These are phyloP conservation scores for Arachis hypogaea DNA, from an alignment of 306 rosid species.

Conservation along the genomic window DNA sequence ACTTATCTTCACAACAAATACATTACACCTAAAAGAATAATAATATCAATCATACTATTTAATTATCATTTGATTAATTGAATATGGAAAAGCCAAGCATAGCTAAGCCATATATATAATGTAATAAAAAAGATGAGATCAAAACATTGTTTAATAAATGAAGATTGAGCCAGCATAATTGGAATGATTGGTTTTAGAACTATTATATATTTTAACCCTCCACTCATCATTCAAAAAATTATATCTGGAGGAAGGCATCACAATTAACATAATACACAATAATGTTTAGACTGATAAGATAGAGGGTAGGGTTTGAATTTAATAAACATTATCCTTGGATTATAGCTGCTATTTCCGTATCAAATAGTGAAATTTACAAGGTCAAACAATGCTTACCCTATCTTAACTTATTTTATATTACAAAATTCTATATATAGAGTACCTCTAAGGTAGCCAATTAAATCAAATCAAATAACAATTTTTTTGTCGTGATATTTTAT, in stretches of 20 bases:
- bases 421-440: background rate
- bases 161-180: slow-evolving; percentile 38
- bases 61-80: slow-evolving; percentile 12
- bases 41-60: background rate
- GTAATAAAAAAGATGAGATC: slow-evolving; percentile 19
- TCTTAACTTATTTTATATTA: background rate
- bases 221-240: slow-evolving; percentile 29
- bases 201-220: slow-evolving; percentile 22
- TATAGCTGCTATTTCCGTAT: slow-evolving; percentile 42
- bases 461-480: too few relatives aligned
- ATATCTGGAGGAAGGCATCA: slow-evolving; percentile 41
- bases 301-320: slow-evolving; percentile 33
- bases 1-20: slow-evolving; percentile 33
- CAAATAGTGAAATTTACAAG: slow-evolving; percentile 45
- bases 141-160: background rate
- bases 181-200: slow-evolving; percentile 36
- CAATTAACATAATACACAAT: slow-evolving; percentile 18
- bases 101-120: background rate
- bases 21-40: background rate
- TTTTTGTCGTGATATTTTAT: too few relatives aligned
- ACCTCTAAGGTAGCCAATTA: background rate
- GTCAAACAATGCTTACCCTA: slow-evolving; percentile 45
- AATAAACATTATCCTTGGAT: slow-evolving; percentile 36
- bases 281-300: slow-evolving; percentile 29
- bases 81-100: slow-evolving; percentile 30